These are phyloP conservation scores for Skeletonema menzelii DNA, from an alignment of 108 stramenopile species.

Conservation along the genomic window DNA sequence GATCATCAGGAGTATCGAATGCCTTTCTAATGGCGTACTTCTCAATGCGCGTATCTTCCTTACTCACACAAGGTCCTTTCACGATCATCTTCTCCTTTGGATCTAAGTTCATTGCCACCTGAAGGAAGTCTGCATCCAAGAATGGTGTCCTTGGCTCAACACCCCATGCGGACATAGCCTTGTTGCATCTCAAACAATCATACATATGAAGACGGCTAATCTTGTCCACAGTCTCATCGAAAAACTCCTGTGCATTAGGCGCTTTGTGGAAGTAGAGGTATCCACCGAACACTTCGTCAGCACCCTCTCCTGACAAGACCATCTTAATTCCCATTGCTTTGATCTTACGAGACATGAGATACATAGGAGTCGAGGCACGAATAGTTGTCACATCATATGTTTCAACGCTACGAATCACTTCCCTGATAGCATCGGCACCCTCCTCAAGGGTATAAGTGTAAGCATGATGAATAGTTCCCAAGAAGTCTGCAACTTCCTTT, in stretches of 20 bases:
- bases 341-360: conserved; percentile 97
- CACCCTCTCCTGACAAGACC: conserved; percentile 98
- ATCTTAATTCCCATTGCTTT: conserved; percentile 99
- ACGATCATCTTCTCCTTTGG: conserved; percentile 95
- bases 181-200: conserved; percentile 98
- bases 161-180: conserved; percentile 98
- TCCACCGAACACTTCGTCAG: conserved; percentile 98
- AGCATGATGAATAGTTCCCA: conserved; percentile 97
- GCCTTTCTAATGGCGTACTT: conserved; percentile 98
- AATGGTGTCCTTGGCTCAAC: conserved; percentile 98
- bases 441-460: conserved; percentile 97
- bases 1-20: conserved; percentile 98
- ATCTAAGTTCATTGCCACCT: conserved; percentile 94
- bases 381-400: conserved; percentile 98
- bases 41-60: conserved; percentile 89
- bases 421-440: conserved; percentile 96
- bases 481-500: conserved; percentile 89
- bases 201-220: conserved; percentile 93
- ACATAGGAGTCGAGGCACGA: conserved; percentile 98
- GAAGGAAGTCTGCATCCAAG: conserved; percentile 96
- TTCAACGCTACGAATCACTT: conserved; percentile 94
- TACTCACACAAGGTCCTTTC: conserved; percentile 68
- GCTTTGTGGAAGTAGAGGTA: conserved; percentile 99
- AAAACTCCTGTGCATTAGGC: conserved; percentile 95
- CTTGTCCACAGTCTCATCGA: conserved; percentile 96